Evolutionary conservation across 2,329 filamentous ascomycete genomes (phyloP), one percentile per base, ranked within the genome.

Genomic region (Xylaria sp.): DNA sequence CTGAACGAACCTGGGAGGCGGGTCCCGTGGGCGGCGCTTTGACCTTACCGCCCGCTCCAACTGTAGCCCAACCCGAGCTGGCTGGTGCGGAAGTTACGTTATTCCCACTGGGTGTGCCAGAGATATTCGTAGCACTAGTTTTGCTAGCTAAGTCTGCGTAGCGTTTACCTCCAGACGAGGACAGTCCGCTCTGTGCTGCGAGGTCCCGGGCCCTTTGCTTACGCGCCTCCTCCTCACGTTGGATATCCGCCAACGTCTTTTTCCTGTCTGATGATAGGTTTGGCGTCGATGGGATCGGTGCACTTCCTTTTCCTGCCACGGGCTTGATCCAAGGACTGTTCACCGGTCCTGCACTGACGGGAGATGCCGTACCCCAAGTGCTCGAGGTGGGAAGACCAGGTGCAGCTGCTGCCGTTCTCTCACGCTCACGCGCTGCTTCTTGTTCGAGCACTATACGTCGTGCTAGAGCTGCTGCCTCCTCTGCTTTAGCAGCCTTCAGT

Each of bases 81-180:
- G 79, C 75, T 5, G 80, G 79, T n/a, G 82, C 76, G 25, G 82
- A 75, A 63, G 82, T 74, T 6, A 80, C 79, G 15, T 79, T 74
- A 15, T 78, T 69, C 22, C 74, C 70, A 25, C 79, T 72, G 66
- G 77, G 79, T 25, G 82, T 79, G 22, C 84, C 78, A 39, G 85
- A 80, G 33, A 84, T 39, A 25, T 73, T 74, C 39, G 65, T 73
- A 38, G 57, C 72, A 63, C 70, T 80, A 54, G 79, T 84, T 83
- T 97, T 97, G 78, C 93, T 89, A 6, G 96, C 96, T 31, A 99
- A 88, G 78, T 97, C 96, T 22, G 96, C 95, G 79, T 98, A 98
- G 63, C 95, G 92, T 83, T 98, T 98, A 44, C 92, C 91, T 10
- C 84, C 78, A 47, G 84, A 79, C 20, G 83, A 77, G 25, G 84